phyloP scores from a whole-genome alignment of 73 alveolate genomes.

The Paramecium tetraurelia region DNA sequence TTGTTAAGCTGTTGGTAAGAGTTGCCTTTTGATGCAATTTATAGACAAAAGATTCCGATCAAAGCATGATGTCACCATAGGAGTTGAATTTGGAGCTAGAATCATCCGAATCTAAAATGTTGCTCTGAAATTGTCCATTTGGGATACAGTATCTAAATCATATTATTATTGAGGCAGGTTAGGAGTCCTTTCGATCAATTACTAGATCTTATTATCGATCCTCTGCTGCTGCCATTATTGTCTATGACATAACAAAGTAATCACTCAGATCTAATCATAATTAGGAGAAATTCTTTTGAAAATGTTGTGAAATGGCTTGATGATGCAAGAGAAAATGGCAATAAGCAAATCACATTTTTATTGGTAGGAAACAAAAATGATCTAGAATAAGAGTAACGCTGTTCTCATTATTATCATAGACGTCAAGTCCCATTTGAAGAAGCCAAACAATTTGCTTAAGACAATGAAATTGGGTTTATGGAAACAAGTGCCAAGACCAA shows the following conservation, averaged over 20 bases:
- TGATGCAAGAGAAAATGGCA: slow-evolving; percentile 87
- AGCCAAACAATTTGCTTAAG: slow-evolving; percentile 69
- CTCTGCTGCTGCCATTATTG: slow-evolving; percentile 87
- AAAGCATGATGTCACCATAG: slow-evolving; percentile 91
- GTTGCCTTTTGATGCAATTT: slow-evolving; percentile 85
- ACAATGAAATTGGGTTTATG: slow-evolving; percentile 63
- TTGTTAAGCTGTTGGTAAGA: slow-evolving; percentile 87
- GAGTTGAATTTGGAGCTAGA: slow-evolving; percentile 95
- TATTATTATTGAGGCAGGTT: slow-evolving; percentile 72
- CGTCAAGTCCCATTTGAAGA: slow-evolving; percentile 67
- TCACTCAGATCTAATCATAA: neutral
- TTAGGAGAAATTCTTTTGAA: slow-evolving; percentile 80
- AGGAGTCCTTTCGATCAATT: slow-evolving; percentile 80
- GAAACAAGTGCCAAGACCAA: slow-evolving; percentile 72
- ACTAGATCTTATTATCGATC: slow-evolving; percentile 88
- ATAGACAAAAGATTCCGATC: slow-evolving; percentile 86
- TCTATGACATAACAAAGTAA: slow-evolving; percentile 81
- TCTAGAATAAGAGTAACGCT: slow-evolving; percentile 75
- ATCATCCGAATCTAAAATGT: slow-evolving; percentile 74
- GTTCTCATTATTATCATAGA: slow-evolving; percentile 46
- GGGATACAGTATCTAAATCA: slow-evolving; percentile 90
- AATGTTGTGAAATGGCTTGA: slow-evolving; percentile 89
- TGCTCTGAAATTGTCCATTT: slow-evolving; percentile 82
- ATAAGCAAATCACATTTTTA: slow-evolving; percentile 83
- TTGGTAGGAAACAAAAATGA: slow-evolving; percentile 91